Percentiles rank a stretch among this genome's conserved stretches.
These are phyloP conservation scores for Cucurbitaria berberidis DNA, from an alignment of 2,329 filamentous ascomycete genomes.

Conservation along the genomic window DNA sequence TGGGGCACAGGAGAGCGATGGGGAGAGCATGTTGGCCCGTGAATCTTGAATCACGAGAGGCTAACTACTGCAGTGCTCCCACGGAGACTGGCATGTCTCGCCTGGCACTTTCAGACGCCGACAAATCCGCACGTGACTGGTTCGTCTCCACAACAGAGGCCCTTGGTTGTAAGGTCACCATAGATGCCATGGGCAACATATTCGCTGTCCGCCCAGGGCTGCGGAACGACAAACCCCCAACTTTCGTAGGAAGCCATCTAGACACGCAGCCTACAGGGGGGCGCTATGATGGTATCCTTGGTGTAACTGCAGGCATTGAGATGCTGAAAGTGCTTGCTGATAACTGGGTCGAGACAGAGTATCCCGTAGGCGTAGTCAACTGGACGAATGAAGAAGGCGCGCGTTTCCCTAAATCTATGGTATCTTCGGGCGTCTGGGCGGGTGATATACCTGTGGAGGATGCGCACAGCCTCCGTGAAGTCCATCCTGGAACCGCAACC, in stretches of 20 bases:
- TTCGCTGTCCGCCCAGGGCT: slow-evolving; percentile 74
- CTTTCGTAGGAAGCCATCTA: slow-evolving; percentile 72
- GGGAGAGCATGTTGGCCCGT: slow-evolving; percentile 61
- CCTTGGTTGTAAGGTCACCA: slow-evolving; percentile 69
- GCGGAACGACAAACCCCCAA: slow-evolving; percentile 62
- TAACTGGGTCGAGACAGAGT: slow-evolving; percentile 70
- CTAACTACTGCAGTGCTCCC: slow-evolving; percentile 46
- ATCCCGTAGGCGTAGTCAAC: slow-evolving; percentile 75
- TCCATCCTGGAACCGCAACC: slow-evolving; percentile 65
- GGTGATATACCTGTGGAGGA: slow-evolving; percentile 67
- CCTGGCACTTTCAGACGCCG: slow-evolving; percentile 72
- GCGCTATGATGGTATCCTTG: slow-evolving; percentile 78
- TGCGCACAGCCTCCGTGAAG: slow-evolving; percentile 66
- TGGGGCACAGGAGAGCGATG: slow-evolving; percentile 71
- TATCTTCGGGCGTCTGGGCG: slow-evolving; percentile 78
- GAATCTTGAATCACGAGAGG: background rate
- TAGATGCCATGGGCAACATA: slow-evolving; percentile 82
- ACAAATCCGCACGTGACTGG: slow-evolving; percentile 77
- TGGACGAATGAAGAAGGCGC: slow-evolving; percentile 87
- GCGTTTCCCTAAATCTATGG: slow-evolving; percentile 77
- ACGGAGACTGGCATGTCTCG: slow-evolving; percentile 80
- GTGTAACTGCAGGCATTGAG: slow-evolving; percentile 75
- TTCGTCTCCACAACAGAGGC: slow-evolving; percentile 68
- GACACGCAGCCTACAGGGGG: slow-evolving; percentile 66
- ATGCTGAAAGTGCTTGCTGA: slow-evolving; percentile 73